A percentile compares a stretch with the other conserved stretches of the same genome.
Evolutionary conservation across 2,329 filamentous ascomycete genomes (phyloP).

Genomic region (Pseudocercospora ulei): DNA sequence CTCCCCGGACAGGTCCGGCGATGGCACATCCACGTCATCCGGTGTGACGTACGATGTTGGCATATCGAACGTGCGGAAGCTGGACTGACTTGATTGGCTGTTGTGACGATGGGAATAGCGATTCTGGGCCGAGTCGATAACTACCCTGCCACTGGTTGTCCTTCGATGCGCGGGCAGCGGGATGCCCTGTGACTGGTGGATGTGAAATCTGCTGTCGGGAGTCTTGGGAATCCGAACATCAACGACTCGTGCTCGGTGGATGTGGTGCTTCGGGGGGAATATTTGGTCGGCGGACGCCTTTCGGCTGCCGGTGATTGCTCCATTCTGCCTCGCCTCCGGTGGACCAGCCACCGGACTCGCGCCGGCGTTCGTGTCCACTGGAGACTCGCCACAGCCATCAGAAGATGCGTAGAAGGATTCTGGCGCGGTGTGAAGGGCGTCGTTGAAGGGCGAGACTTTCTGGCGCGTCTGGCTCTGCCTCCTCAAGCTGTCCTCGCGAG

Average conservation of each 20-base stretch:
- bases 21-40: conserved; percentile 22
- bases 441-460: conserved; percentile 68
- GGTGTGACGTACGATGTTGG: conserved; percentile 9
- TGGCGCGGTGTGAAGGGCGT: conserved; percentile 41
- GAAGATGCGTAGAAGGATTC: conserved; percentile 29
- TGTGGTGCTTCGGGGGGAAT: conserved; percentile 2
- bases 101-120: conserved; percentile 27
- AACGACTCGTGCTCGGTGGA: conserved; percentile 16
- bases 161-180: conserved; percentile 21
- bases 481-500: conserved; percentile 67
- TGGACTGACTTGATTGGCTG: conserved; percentile 15
- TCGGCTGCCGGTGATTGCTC: conserved; percentile 17
- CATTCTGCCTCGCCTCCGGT: conserved; percentile 15
- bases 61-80: conserved; percentile 8
- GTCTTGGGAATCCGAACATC: conserved; percentile 15
- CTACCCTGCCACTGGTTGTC: conserved; percentile 25
- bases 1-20: conserved; percentile 11
- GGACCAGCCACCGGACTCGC: conserved; percentile 12
- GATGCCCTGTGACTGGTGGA: conserved; percentile 5
- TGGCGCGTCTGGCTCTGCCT: conserved; percentile 67
- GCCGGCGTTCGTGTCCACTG: conserved; percentile 22
- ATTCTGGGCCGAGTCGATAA: conserved; percentile 23
- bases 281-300: conserved; percentile 28
- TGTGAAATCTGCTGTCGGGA: conserved; percentile 16
- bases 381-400: conserved; percentile 18